Percentiles rank a stretch among this genome's conserved stretches.
phyloP scores from a whole-genome alignment of 2,329 filamentous ascomycete species.

The Exutisphaerella laricina region DNA sequence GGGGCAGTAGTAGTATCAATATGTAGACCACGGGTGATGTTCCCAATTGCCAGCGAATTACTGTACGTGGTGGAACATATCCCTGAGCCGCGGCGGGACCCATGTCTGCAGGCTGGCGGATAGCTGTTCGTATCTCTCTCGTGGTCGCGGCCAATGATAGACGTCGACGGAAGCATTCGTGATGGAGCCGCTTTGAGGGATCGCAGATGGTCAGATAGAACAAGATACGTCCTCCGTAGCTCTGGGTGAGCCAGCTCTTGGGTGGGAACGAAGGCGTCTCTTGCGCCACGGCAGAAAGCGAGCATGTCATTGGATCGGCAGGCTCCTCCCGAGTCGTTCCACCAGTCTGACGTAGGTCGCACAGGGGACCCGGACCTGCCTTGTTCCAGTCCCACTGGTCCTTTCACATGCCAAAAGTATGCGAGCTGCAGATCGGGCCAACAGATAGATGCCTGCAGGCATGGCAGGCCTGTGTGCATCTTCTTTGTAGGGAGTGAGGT shows the following conservation, averaged over 20 bases:
- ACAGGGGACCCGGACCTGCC: neutral
- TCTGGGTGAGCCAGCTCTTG: neutral
- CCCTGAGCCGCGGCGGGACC: neutral
- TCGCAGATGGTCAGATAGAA: slow-evolving; percentile 1
- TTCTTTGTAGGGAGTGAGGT: neutral
- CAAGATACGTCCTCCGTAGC: slow-evolving; percentile 1
- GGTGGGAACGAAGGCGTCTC: too few species aligned
- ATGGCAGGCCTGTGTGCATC: neutral
- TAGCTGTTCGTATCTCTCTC: slow-evolving; percentile 2
- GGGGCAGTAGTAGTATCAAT: too few species aligned
- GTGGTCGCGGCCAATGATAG: slow-evolving; percentile 2
- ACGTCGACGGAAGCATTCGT: neutral
- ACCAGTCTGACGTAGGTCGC: neutral
- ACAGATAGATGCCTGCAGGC: slow-evolving; percentile 1
- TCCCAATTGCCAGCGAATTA: too few species aligned
- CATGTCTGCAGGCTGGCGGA: neutral
- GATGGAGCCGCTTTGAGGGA: neutral
- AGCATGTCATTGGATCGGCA: neutral
- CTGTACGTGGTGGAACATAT: too few species aligned
- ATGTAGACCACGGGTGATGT: too few species aligned
- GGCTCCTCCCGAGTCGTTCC: too few species aligned
- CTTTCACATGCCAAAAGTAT: slow-evolving; percentile 9
- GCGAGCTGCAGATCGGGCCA: too few species aligned
- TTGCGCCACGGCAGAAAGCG: neutral
- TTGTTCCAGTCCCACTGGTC: too few species aligned